Conservation (phyloP, 2,329 filamentous ascomycete genomes). For the Ophiostoma pallidulum region DNA sequence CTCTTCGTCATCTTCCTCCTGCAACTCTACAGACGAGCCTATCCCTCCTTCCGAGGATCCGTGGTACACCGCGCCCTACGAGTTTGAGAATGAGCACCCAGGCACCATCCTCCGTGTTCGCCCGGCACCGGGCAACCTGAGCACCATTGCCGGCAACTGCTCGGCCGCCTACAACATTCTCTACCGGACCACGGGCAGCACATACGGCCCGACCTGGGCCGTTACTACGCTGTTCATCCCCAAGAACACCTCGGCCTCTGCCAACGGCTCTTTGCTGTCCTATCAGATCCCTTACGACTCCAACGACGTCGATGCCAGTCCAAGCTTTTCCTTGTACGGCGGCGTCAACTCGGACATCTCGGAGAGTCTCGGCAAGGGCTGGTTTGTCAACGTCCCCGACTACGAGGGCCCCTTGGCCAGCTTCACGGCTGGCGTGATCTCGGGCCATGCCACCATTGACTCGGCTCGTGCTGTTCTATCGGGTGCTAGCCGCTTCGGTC, state of each 20-base stretch:
- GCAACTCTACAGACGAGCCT: conserved; percentile 14
- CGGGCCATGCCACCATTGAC: conserved; percentile 35
- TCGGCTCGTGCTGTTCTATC: conserved; percentile 31
- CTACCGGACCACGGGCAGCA: conserved; percentile 29
- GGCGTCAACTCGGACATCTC: conserved; percentile 22
- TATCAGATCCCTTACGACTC: conserved; percentile 34
- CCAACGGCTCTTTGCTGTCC: conserved; percentile 25
- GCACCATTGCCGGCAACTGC: conserved; percentile 14
- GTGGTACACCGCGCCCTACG: conserved; percentile 25
- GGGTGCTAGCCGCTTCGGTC: conserved; percentile 18
- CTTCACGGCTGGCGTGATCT: conserved; percentile 32
- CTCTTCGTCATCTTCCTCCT: not conserved
- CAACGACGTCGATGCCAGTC: conserved; percentile 29
- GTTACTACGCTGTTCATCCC: conserved; percentile 30
- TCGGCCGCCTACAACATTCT: conserved; percentile 27
- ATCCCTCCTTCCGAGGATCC: conserved; percentile 24
- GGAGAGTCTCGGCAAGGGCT: conserved; percentile 31
- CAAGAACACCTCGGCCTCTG: not conserved
- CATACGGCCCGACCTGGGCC: conserved; percentile 27
- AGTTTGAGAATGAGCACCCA: conserved; percentile 21
- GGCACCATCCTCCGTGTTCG: conserved; percentile 25
- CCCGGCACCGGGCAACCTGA: conserved; percentile 21
- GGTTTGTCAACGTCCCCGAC: conserved; percentile 36
- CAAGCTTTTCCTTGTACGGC: conserved; percentile 26
- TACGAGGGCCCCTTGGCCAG: conserved; percentile 33